Percentiles rank a stretch among this genome's conserved stretches.
phyloP scores from a whole-genome alignment of 2,329 filamentous ascomycete genomes.

The Furcasterigmium furcatum region DNA sequence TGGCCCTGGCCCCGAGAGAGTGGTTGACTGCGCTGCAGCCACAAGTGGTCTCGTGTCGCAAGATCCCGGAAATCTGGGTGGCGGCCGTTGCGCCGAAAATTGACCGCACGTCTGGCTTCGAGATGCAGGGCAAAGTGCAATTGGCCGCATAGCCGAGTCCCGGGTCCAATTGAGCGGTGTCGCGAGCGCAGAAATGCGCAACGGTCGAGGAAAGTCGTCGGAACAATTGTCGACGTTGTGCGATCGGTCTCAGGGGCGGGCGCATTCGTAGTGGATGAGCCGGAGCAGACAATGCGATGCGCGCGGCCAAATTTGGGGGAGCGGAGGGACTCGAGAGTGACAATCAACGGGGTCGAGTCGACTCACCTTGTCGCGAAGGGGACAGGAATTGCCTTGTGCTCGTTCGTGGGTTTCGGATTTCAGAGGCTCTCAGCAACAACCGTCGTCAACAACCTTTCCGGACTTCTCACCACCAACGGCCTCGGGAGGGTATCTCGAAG shows the following conservation, averaged over 20 bases:
- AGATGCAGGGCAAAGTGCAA: neutral
- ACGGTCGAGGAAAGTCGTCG: neutral
- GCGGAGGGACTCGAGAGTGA: neutral
- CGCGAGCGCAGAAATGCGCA: neutral
- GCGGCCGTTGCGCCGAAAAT: neutral
- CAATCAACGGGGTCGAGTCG: neutral
- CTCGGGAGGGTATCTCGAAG: conserved; percentile 13
- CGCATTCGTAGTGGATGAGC: neutral
- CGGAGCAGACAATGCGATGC: neutral
- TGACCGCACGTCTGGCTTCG: too few species aligned
- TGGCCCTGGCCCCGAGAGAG: neutral
- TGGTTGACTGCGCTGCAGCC: neutral
- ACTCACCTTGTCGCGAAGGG: neutral
- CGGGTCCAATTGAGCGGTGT: neutral
- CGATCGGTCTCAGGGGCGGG: neutral
- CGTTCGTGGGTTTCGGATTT: neutral
- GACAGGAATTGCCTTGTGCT: neutral
- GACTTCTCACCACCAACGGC: conserved; percentile 23
- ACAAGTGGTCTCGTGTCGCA: neutral
- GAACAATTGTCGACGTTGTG: neutral
- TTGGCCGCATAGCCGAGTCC: neutral
- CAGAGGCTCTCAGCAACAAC: conserved; percentile 14
- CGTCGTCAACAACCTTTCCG: conserved; percentile 16
- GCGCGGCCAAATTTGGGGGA: neutral
- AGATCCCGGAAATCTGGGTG: neutral